phyloP scores from a whole-genome alignment of 306 rosid species.

The Cucurbita ficifolia region DNA sequence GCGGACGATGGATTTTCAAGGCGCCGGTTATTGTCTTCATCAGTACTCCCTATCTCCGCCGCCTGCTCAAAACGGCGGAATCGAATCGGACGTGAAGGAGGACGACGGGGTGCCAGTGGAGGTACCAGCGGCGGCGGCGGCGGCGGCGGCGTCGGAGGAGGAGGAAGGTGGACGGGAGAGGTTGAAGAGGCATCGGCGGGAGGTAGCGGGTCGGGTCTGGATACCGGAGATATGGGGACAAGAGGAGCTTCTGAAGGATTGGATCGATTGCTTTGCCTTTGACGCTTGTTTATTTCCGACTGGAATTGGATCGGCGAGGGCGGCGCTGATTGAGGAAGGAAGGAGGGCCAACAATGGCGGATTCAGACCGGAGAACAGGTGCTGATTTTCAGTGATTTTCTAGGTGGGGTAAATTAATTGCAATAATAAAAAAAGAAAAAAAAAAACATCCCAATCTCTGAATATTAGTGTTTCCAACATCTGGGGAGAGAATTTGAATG shows the following conservation, averaged over 20 bases:
- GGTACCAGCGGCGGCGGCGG: neutral
- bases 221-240: conserved; percentile 94
- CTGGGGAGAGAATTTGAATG: neutral
- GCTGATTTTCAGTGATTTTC: neutral
- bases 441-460: neutral
- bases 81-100: neutral
- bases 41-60: conserved; percentile 2
- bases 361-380: conserved; percentile 46
- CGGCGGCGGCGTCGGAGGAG: conserved; percentile 10
- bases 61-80: neutral
- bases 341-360: conserved; percentile 27
- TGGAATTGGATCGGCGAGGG: conserved; percentile 48
- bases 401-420: neutral
- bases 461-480: neutral
- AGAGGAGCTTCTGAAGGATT: conserved; percentile 68
- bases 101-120: conserved; percentile 9
- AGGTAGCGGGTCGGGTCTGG: conserved; percentile 68
- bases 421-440: neutral
- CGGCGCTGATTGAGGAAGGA: conserved; percentile 51
- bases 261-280: conserved; percentile 66
- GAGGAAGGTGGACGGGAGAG: conserved; percentile 48
- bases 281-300: conserved; percentile 51
- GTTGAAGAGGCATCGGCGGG: conserved; percentile 56
- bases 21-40: neutral
- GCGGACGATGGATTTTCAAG: neutral